Evolutionary conservation across 805 yeast genomes (phyloP).

Genomic region (Teunomyces kruisii): DNA sequence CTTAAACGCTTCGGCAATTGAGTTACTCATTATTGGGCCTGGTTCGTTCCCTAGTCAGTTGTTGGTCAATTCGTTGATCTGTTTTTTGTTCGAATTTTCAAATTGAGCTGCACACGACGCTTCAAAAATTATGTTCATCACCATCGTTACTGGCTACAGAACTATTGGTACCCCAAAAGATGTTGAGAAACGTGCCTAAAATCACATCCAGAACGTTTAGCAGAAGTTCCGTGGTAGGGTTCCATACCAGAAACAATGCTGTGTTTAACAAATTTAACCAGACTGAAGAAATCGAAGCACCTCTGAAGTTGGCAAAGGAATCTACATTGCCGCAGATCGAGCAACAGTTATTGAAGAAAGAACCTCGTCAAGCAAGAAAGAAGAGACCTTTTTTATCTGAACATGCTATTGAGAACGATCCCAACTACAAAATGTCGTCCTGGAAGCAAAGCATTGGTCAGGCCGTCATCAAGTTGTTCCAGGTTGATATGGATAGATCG

Average conservation of each 20-base stretch:
- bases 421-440: slow-evolving; percentile 34
- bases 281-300: slow-evolving; percentile 25
- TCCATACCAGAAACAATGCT: slow-evolving; percentile 11
- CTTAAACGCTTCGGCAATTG: slow-evolving; percentile 43
- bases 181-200: slow-evolving; percentile 1
- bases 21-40: slow-evolving; percentile 29
- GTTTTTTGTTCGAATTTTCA: slow-evolving; percentile 4
- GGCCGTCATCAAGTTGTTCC: slow-evolving; percentile 55
- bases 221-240: slow-evolving; percentile 3
- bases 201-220: neutral
- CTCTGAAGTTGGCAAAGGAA: slow-evolving; percentile 37
- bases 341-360: slow-evolving; percentile 31
- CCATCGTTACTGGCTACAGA: neutral
- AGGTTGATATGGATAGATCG: slow-evolving; percentile 86
- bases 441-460: slow-evolving; percentile 58
- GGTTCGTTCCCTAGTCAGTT: neutral
- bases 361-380: slow-evolving; percentile 35
- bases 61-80: slow-evolving; percentile 1
- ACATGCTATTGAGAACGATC: slow-evolving; percentile 36
- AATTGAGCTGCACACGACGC: neutral
- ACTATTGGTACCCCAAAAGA: neutral
- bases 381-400: slow-evolving; percentile 42
- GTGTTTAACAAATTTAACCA: slow-evolving; percentile 17
- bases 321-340: slow-evolving; percentile 39
- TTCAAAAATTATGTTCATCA: neutral